phyloP scores from a whole-genome alignment of 1,284 basidiomycete genomes.

The Veloboletus limbatus region DNA sequence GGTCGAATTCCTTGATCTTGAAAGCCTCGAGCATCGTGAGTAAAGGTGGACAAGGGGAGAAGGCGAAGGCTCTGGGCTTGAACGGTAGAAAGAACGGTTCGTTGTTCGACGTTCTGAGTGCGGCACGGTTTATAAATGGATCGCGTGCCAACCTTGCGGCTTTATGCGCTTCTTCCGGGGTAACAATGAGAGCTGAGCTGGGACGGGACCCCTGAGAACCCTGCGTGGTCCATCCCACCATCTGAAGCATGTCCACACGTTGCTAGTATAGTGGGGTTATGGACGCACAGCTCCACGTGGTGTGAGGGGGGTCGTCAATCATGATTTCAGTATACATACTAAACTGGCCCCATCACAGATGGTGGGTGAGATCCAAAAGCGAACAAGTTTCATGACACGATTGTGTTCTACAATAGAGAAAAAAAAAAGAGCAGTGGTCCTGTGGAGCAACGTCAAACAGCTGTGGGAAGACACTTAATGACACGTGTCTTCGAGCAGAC shows the following conservation, averaged over 20 bases:
- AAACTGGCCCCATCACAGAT: not conserved
- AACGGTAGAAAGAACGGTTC: constrained; percentile 14
- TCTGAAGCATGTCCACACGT: constrained; percentile 15
- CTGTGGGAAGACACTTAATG: not conserved
- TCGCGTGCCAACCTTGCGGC: constrained; percentile 34
- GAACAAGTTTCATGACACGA: not conserved
- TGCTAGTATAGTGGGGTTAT: constrained; percentile 3
- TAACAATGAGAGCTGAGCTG: constrained; percentile 21
- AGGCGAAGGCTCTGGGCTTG: not conserved
- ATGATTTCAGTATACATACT: constrained; percentile 1
- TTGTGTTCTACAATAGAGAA: constrained; percentile 3
- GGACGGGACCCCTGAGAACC: constrained; percentile 21
- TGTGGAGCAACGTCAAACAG: constrained; percentile 1
- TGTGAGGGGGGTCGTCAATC: constrained; percentile 6
- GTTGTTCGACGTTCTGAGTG: constrained; percentile 11
- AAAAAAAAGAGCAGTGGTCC: not conserved
- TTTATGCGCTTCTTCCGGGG: constrained; percentile 22
- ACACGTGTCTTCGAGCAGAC: constrained; percentile 3
- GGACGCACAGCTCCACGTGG: constrained; percentile 19
- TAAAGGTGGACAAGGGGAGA: not conserved
- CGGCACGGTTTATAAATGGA: constrained; percentile 25
- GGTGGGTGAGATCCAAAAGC: not conserved
- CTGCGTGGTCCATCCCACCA: constrained; percentile 11
- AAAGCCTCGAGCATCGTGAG: constrained; percentile 61
- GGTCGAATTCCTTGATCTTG: constrained; percentile 71